phyloP scores from a whole-genome alignment of 1,284 basidiomycete species.

The Gomphus bonarii region DNA sequence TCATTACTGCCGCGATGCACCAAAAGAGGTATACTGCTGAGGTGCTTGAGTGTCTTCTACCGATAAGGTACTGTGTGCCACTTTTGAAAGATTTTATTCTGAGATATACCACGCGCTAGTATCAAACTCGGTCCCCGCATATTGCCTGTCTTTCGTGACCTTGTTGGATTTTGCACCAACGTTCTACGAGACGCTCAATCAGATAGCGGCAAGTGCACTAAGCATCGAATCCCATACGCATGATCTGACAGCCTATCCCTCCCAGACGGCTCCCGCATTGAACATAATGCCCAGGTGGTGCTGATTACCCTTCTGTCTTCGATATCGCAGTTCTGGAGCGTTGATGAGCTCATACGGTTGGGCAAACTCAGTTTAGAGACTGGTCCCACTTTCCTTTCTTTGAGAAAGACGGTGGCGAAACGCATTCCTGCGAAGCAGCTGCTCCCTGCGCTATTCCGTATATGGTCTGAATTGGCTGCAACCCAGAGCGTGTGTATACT shows the following conservation, averaged over 20 bases:
- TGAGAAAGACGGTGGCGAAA: constrained; percentile 50
- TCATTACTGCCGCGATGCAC: constrained; percentile 39
- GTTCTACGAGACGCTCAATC: constrained; percentile 35
- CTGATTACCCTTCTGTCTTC: constrained; percentile 46
- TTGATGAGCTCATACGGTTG: constrained; percentile 46
- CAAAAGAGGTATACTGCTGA: constrained; percentile 24
- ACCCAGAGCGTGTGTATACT: not conserved
- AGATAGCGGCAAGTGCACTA: constrained; percentile 16
- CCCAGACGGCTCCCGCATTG: constrained; percentile 13
- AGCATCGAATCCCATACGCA: not conserved
- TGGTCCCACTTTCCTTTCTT: constrained; percentile 27
- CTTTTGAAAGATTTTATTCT: not conserved
- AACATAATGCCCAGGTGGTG: constrained; percentile 34
- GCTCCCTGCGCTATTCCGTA: constrained; percentile 48
- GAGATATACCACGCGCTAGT: constrained; percentile 26
- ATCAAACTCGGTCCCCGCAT: constrained; percentile 74
- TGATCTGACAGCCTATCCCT: not conserved
- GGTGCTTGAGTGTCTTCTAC: constrained; percentile 44
- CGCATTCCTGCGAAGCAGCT: constrained; percentile 57
- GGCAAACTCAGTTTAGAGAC: constrained; percentile 45
- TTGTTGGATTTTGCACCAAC: constrained; percentile 48
- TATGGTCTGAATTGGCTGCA: constrained; percentile 33
- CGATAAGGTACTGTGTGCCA: constrained; percentile 43
- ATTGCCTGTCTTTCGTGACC: constrained; percentile 73
- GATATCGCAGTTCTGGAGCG: constrained; percentile 65